Conservation (phyloP, 768 basidiomycete genomes). For the Xerocomellus chrysenteron region DNA sequence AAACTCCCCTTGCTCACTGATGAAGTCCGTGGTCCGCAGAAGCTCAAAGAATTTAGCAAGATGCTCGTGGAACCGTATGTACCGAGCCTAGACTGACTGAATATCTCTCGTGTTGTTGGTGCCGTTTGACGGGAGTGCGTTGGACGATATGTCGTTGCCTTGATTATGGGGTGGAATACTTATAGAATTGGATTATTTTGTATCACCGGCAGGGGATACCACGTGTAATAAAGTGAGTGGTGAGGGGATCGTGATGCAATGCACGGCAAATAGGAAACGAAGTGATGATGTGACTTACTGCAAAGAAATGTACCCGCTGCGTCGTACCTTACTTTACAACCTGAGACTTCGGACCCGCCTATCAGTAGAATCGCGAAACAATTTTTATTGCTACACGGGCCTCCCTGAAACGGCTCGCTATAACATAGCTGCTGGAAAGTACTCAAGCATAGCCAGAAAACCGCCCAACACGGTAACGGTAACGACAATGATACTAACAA, state of each 20-base stretch:
- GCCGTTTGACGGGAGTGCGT: neutral
- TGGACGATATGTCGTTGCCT: neutral
- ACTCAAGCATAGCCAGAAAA: neutral
- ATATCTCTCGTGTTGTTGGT: neutral
- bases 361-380: no score
- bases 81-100: conserved; percentile 37
- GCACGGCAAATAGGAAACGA: neutral
- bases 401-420: no score
- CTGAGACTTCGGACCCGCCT: no score
- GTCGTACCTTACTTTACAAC: no score
- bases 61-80: conserved; percentile 85
- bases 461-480: neutral
- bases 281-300: neutral
- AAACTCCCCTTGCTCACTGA: conserved; percentile 92
- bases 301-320: no score
- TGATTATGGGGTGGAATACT: neutral
- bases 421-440: no score
- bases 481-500: conserved; percentile 23
- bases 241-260: neutral
- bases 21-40: conserved; percentile 94
- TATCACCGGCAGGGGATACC: conserved; percentile 12
- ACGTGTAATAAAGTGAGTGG: neutral
- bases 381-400: no score
- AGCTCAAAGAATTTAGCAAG: conserved; percentile 88
- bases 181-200: conserved; percentile 9